A percentile compares a stretch with the other conserved stretches of the same genome.
phyloP scores from a whole-genome alignment of 2,329 filamentous ascomycete genomes.

The Atkinsonella hypoxylon region DNA sequence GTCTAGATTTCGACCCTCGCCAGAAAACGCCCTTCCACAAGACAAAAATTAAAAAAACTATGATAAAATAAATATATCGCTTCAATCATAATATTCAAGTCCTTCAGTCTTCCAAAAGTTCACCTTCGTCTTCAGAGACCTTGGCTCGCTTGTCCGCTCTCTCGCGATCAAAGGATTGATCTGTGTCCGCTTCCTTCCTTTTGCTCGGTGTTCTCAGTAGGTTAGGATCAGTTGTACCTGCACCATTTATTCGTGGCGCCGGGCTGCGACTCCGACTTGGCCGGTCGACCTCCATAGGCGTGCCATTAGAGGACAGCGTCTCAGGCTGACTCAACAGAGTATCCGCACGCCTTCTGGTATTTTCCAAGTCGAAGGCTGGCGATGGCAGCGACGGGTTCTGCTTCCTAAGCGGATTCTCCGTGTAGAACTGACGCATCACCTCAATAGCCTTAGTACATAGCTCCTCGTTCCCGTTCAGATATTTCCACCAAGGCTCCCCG shows the following conservation, averaged over 20 bases:
- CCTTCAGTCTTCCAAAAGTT: constrained; percentile 26
- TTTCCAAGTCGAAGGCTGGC: constrained; percentile 43
- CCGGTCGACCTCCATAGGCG: constrained; percentile 34
- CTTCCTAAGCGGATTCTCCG: constrained; percentile 50
- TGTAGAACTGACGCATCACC: constrained; percentile 59
- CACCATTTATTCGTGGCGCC: constrained; percentile 25
- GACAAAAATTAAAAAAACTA: background rate
- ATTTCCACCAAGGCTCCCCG: constrained; percentile 79
- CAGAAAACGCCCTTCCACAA: constrained; percentile 1
- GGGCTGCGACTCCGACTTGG: constrained; percentile 41
- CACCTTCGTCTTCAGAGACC: constrained; percentile 36
- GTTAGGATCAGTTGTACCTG: constrained; percentile 14
- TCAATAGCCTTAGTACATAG: constrained; percentile 64
- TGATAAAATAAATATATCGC: background rate
- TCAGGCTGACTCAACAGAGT: constrained; percentile 28
- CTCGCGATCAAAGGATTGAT: constrained; percentile 19
- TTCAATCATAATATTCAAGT: background rate
- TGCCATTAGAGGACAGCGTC: constrained; percentile 35
- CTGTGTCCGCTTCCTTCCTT: constrained; percentile 28
- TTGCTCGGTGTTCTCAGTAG: constrained; percentile 26
- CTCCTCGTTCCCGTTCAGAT: constrained; percentile 56
- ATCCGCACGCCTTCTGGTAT: constrained; percentile 39
- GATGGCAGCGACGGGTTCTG: constrained; percentile 41
- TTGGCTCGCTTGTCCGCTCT: constrained; percentile 31
- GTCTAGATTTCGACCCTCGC: background rate